These are phyloP conservation scores for Vitellaria paradoxa DNA, from an alignment of 179 eudicot genomes.

Conservation along the genomic window DNA sequence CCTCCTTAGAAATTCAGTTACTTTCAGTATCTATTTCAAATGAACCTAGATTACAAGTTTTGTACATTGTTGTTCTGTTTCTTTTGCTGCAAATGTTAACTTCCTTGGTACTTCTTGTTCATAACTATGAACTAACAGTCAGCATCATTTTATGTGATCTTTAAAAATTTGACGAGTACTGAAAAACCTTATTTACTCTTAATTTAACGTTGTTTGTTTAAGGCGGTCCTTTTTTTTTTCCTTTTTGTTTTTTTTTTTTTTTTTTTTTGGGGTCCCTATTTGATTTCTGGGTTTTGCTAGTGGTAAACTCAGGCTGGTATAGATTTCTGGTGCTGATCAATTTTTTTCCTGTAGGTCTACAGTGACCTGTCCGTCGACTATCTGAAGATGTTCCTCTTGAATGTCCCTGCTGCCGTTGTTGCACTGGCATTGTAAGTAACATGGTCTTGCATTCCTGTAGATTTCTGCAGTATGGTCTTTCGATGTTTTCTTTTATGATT, in stretches of 20 bases:
- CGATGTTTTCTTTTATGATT: background rate
- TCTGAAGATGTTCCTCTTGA: constrained; percentile 87
- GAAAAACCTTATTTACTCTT: no score
- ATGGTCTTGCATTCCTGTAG: background rate
- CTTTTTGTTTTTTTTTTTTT: no score
- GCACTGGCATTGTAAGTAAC: constrained; percentile 82
- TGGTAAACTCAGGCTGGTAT: background rate
- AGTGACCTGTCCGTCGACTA: constrained; percentile 92
- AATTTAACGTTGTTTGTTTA: no score
- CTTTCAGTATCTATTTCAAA: background rate
- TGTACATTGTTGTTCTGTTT: background rate
- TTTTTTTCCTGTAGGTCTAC: constrained; percentile 60
- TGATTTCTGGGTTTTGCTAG: background rate
- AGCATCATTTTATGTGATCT: background rate
- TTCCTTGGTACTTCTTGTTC: background rate
- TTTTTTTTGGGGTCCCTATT: no score
- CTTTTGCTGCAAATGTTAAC: background rate
- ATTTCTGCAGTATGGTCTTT: background rate
- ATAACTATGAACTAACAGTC: background rate
- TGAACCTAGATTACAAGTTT: background rate
- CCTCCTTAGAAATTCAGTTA: background rate
- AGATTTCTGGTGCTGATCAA: constrained; percentile 19
- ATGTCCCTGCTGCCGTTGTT: constrained; percentile 91
- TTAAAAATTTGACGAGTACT: background rate
- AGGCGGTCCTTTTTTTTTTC: no score